Evolutionary conservation across 116 monocot genomes (phyloP), one percentile per base, ranked within the genome.

Genomic region (Phalaenopsis hybrid): DNA sequence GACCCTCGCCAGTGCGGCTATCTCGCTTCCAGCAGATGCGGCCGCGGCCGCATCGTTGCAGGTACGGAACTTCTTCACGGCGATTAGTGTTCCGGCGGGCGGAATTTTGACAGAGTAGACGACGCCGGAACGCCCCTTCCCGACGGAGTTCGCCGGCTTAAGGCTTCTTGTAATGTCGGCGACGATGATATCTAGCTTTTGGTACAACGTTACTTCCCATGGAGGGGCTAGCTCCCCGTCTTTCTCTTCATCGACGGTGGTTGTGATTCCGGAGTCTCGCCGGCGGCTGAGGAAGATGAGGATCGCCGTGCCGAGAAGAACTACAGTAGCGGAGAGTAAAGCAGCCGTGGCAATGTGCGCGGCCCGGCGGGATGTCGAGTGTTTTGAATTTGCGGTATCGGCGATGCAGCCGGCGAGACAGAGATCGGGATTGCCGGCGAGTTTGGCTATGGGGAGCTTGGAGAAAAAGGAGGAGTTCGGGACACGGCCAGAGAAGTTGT

Each of bases 121-220:
- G 2, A 74, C 49, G 15, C 94, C 93, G 1, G 96, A 96, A 86
- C 89, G 87, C 13, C 96, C 96, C 8, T 49, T 84, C 0, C 96
- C 94, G 12, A 92, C 58, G 28, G 82, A 82, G 59, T 91, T 94
- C 34, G 86, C 74, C 6, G 90, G 37, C 46, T 87, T 87, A 6
- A 96, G 76, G 37, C 43, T 77, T 70, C 83, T 80, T 17, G 82
- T 85, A 61, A 96, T 86, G 43, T 92, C 92, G 16, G 59, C 77
- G 3, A 93, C 82, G 4, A 55, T 31, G 25, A 96, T 84, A 45
- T 92, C 93, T 17, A 90, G 50, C 82, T 96, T 93, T 83, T 93
- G 96, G 89, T 90, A 93, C 58, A 92, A 86, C 0, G 90, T 96
- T 49, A 93, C 86, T 79, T 96, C 94, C 94, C 96, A 94, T 11